Evolutionary conservation across 164 flowering plant species (phyloP).

Genomic region (Akebia trifoliata): DNA sequence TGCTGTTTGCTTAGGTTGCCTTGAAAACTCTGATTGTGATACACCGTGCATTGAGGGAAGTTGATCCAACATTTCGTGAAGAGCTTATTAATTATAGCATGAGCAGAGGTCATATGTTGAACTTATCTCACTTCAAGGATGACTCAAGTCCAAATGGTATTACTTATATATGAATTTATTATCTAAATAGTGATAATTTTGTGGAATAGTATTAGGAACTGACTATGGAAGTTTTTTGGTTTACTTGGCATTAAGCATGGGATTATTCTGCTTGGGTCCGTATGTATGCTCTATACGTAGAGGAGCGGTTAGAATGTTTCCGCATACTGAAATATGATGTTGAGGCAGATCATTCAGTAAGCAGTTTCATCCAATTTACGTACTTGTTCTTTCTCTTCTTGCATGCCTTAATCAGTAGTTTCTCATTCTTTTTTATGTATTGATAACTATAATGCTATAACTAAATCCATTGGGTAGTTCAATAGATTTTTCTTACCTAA

Average conservation of each 20-base stretch:
- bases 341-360: constrained; percentile 37
- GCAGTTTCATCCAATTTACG: constrained; percentile 4
- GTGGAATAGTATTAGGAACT: constrained; percentile 4
- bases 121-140: too few species aligned
- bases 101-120: too few species aligned
- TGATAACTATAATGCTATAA: background rate
- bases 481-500: too few species aligned
- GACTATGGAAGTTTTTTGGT: constrained; percentile 1
- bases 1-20: constrained; percentile 40
- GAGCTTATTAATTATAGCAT: too few species aligned
- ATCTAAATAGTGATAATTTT: background rate
- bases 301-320: constrained; percentile 53
- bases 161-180: constrained; percentile 5
- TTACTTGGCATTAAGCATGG: constrained; percentile 40
- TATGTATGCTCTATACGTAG: constrained; percentile 45
- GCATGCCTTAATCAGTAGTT: constrained; percentile 4
- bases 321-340: constrained; percentile 48
- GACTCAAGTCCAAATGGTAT: too few species aligned
- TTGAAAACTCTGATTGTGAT: too few species aligned
- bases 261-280: constrained; percentile 65
- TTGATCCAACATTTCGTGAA: too few species aligned
- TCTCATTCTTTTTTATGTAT: background rate
- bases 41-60: too few species aligned
- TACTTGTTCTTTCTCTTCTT: background rate
- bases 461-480: background rate